Evolutionary conservation across 2,329 filamentous ascomycete species (phyloP), one percentile per base, ranked within the genome.

Genomic region (Penicillium sp.): DNA sequence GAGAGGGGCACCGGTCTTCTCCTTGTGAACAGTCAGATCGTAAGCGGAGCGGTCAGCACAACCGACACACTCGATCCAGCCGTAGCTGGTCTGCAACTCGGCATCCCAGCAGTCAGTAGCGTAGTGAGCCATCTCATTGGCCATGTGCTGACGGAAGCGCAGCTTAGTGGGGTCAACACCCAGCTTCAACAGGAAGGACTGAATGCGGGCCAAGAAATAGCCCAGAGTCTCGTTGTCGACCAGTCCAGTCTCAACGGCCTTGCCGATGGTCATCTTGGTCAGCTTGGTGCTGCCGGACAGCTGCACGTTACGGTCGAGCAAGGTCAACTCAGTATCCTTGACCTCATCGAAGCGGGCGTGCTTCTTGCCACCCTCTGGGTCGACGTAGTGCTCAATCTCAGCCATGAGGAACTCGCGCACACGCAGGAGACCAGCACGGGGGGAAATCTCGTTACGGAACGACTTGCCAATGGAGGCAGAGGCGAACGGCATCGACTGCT

Each of bases 361-460:
- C 80, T 94, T 95, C 86, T 99, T 99, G 78, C 92, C 91, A 72
- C 91, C 87, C 71, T 94, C 83, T 12, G 94, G 94, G 71, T 99
- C 94, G 66, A 99, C 94, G 73, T 91, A 99, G 77, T 99, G 94
- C 81, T 99, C 94, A 68, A 99, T 96, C 79, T 99, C 94, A 25
- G 93, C 94, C 94, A 99, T 97, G 69, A 97, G 79, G 80, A 99
- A 97, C 76, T 99, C 94, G 69, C 94, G 90, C 43, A 99, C 94
- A 68, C 94, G 89, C 58, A 99, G 80, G 41, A 99, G 86, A 78
- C 94, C 94, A 63, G 91, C 86, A 56, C 94, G 86, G 10, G 94
- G 94, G 0, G 94, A 97, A 68, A 99, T 97, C 74, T 99, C 94
- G 75, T 99, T 99, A 70, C 94, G 87, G 84, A 96, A 97, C 2